These are phyloP conservation scores for Penicillium macrosclerotiorum DNA, from an alignment of 495 filamentous ascomycete species.

Conservation along the genomic window DNA sequence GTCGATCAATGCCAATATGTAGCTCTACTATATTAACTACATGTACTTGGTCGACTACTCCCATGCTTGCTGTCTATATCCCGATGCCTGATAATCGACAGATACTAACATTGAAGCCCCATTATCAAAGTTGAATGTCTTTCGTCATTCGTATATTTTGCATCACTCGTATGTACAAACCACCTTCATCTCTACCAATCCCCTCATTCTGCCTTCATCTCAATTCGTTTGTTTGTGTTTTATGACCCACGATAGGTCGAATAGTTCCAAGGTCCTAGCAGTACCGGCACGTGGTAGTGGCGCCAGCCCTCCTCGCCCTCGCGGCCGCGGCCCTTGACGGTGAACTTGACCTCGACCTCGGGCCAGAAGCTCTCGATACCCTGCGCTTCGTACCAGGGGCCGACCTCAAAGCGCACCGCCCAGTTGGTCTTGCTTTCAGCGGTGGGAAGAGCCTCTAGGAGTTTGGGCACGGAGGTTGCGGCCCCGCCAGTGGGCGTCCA, in stretches of 20 bases:
- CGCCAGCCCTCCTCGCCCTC: constrained; percentile 61
- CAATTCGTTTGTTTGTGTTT: too few relatives aligned
- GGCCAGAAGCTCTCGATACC: constrained; percentile 81
- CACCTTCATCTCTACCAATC: too few relatives aligned
- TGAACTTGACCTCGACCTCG: constrained; percentile 85
- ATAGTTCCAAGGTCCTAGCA: constrained; percentile 88
- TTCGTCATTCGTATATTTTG: too few relatives aligned
- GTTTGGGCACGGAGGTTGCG: constrained; percentile 46
- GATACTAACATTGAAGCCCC: too few relatives aligned
- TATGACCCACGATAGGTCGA: constrained; percentile 84
- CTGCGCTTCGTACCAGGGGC: constrained; percentile 67
- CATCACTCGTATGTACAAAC: too few relatives aligned
- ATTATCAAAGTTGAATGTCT: too few relatives aligned
- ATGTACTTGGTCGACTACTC: too few relatives aligned
- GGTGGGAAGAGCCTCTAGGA: constrained; percentile 42
- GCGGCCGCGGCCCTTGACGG: constrained; percentile 55
- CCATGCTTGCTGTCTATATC: too few relatives aligned
- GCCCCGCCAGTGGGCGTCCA: constrained; percentile 62
- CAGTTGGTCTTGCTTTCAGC: constrained; percentile 55
- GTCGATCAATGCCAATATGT: too few relatives aligned
- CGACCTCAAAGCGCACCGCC: constrained; percentile 76
- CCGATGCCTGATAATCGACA: too few relatives aligned
- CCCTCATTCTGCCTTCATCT: too few relatives aligned
- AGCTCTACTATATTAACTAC: too few relatives aligned
- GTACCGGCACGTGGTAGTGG: constrained; percentile 90